Conservation (phyloP, 345 rosid genomes). For the Euclidium syriacum region DNA sequence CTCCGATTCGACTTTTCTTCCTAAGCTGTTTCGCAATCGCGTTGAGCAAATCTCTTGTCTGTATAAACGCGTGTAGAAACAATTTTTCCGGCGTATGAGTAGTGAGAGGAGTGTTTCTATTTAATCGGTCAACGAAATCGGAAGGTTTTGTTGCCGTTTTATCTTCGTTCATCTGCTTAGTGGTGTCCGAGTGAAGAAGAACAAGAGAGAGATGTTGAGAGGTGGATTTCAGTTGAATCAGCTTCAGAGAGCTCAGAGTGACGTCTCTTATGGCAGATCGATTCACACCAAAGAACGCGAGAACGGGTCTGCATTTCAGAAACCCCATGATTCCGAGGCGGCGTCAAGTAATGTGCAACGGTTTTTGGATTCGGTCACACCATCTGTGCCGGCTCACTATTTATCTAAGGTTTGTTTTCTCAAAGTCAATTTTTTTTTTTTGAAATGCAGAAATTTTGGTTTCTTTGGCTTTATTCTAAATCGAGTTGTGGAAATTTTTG, state of each 20-base stretch:
- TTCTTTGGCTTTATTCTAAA: neutral
- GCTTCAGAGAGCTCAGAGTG: slow-evolving; percentile 39
- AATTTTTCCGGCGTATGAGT: neutral
- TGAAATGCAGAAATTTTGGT: neutral
- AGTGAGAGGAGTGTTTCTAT: neutral
- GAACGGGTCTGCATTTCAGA: slow-evolving; percentile 16
- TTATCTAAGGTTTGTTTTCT: slow-evolving; percentile 43
- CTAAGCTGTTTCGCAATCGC: neutral
- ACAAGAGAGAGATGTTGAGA: slow-evolving; percentile 55
- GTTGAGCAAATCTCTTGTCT: neutral
- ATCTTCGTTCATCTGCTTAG: neutral
- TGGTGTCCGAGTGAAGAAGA: neutral
- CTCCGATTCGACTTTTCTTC: slow-evolving; percentile 12
- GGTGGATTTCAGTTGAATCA: slow-evolving; percentile 44
- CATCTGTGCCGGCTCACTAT: slow-evolving; percentile 46
- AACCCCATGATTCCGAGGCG: slow-evolving; percentile 28
- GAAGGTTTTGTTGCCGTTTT: neutral
- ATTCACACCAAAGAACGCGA: slow-evolving; percentile 17
- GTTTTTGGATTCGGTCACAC: slow-evolving; percentile 50
- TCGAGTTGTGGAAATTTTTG: neutral
- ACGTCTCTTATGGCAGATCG: slow-evolving; percentile 31
- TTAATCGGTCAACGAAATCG: neutral
- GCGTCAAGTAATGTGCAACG: slow-evolving; percentile 44
- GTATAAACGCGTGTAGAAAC: neutral
- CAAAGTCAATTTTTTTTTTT: neutral